A percentile compares a stretch with the other conserved stretches of the same genome.
Conservation (phyloP, 768 basidiomycete genomes). For the Xerocomus brunneocitrinus region DNA sequence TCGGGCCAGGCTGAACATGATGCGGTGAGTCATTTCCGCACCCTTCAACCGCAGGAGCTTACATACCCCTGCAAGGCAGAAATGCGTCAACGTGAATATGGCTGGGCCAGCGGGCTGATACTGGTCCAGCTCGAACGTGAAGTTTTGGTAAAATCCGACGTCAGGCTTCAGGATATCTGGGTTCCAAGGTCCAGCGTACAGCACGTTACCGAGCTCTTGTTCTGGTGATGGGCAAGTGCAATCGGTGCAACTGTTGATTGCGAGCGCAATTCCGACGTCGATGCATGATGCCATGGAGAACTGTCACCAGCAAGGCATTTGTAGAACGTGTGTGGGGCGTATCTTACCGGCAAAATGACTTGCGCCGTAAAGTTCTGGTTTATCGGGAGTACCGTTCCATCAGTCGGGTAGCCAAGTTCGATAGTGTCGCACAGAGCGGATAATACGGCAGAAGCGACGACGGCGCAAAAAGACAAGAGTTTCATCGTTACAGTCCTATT, state of each 20-base stretch:
- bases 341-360: slow-evolving; percentile 15
- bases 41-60: neutral
- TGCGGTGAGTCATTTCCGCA: neutral
- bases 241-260: slow-evolving; percentile 14
- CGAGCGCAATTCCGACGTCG: slow-evolving; percentile 19
- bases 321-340: too few relatives aligned
- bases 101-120: slow-evolving; percentile 11
- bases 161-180: neutral
- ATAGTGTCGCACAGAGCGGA: slow-evolving; percentile 15
- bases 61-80: slow-evolving; percentile 15
- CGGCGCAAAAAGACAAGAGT: neutral
- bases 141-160: slow-evolving; percentile 19
- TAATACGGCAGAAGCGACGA: neutral
- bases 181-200: slow-evolving; percentile 20
- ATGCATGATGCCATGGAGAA: slow-evolving; percentile 15
- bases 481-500: slow-evolving; percentile 4
- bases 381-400: slow-evolving; percentile 15
- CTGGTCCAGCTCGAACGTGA: slow-evolving; percentile 11
- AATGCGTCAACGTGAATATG: slow-evolving; percentile 16
- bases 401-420: slow-evolving; percentile 18
- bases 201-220: slow-evolving; percentile 12
- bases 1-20: slow-evolving; percentile 10
- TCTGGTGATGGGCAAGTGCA: slow-evolving; percentile 14
- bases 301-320: slow-evolving; percentile 2
- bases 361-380: slow-evolving; percentile 14